phyloP scores from a whole-genome alignment of 2,329 filamentous ascomycete species.

The Byssochlamys sp. region DNA sequence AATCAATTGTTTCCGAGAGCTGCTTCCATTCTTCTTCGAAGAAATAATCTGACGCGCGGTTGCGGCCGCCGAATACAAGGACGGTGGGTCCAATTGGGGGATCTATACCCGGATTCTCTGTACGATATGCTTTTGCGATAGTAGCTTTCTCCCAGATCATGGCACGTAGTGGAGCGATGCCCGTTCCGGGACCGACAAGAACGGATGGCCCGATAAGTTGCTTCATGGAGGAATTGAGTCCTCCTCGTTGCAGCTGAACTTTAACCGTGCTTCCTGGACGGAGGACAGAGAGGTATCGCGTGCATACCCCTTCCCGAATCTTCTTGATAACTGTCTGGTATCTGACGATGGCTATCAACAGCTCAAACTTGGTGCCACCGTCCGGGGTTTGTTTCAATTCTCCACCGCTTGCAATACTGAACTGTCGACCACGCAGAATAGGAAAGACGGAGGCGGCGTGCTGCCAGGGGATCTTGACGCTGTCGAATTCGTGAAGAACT shows the following conservation, averaged over 20 bases:
- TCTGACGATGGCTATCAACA: constrained; percentile 79
- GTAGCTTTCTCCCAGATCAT: constrained; percentile 64
- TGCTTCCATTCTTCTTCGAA: constrained; percentile 66
- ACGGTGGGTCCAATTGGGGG: constrained; percentile 38
- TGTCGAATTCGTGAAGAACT: constrained; percentile 80
- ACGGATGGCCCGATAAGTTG: constrained; percentile 53
- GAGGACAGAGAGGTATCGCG: constrained; percentile 68
- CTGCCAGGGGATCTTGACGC: constrained; percentile 68
- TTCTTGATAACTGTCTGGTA: constrained; percentile 81
- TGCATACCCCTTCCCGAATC: constrained; percentile 78
- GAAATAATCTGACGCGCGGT: constrained; percentile 64
- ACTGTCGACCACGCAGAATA: constrained; percentile 74
- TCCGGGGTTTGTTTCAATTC: constrained; percentile 28
- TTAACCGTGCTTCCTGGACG: constrained; percentile 48
- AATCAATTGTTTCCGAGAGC: constrained; percentile 32
- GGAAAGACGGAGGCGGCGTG: constrained; percentile 67
- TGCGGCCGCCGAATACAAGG: constrained; percentile 80
- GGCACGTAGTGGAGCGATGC: constrained; percentile 72
- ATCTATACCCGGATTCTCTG: constrained; percentile 19
- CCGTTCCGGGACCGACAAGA: constrained; percentile 75
- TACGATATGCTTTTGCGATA: constrained; percentile 22
- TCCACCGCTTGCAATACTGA: constrained; percentile 78
- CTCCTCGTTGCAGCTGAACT: constrained; percentile 49
- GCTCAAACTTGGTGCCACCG: constrained; percentile 49
- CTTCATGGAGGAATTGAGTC: constrained; percentile 39